Base-by-base conservation (phyloP, 1,139 yeast species). In the Sugiyamaella pinicola region DNA sequence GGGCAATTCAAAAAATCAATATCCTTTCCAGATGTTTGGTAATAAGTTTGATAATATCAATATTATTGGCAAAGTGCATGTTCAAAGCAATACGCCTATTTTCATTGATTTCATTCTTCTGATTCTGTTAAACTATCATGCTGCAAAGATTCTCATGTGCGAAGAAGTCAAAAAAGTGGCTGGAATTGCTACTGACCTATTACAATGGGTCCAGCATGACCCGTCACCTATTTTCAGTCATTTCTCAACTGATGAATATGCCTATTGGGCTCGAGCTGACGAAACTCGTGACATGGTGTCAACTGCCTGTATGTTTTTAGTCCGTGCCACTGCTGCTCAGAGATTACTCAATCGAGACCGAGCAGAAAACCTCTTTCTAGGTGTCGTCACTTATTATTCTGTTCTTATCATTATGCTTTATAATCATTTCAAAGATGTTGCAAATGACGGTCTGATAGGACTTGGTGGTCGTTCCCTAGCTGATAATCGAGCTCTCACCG, bases 371-470 rank as follows among this genome's bases (percentile, higher is more conserved):
- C 40, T 58, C 50, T 59, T 66, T 29, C 38, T 66, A 24, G 63
- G 66, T 24, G 61, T 62, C 7, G 62, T 63, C 37, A 59, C 64
- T 2, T 67, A 64, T 53, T 60, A 64, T 41, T 58, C 68, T 4
- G 64, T 60, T 8, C 44, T 67, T 4, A 60, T 62, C 9, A 52
- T 67, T 18, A 66, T 67, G 69, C 58, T 67, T 10, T 55, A 59
- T 47, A 66, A 65, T 52, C 35, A 8, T 8, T 53, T 60, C 39
- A 61, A 46, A 33, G 46, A 29, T 33, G 41, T 31, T 39, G 41
- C 40, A 2, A 42, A 28, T 22, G 50, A 50, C 6, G 44, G 31
- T 2, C 42, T 17, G n/a, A 28, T 29, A 15, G 44, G 41, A 12
- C 26, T 31, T 18, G 38, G 47, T 22, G 18, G 15, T 22, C 18